phyloP scores from a whole-genome alignment of 2,329 filamentous ascomycete genomes.

The Helotiales sp. region DNA sequence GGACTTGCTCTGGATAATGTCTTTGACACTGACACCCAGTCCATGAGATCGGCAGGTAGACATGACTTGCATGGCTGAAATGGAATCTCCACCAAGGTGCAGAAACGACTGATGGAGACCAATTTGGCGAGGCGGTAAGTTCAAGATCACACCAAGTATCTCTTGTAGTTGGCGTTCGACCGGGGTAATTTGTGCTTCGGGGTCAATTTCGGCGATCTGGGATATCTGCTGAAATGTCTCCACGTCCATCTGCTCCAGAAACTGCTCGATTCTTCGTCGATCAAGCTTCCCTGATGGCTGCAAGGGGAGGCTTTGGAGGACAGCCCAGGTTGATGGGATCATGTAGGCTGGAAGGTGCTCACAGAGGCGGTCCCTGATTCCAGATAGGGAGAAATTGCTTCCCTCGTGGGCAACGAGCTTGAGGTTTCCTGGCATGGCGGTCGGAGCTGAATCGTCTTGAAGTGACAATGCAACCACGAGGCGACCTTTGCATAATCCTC shows the following conservation, averaged over 20 bases:
- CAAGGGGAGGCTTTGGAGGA: background rate
- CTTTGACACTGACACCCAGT: slow-evolving; percentile 26
- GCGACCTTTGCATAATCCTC: background rate
- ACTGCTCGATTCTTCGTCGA: background rate
- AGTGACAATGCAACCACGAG: background rate
- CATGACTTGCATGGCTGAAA: slow-evolving; percentile 34
- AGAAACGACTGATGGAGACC: slow-evolving; percentile 24
- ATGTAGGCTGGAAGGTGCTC: background rate
- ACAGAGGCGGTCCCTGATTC: background rate
- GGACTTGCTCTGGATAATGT: slow-evolving; percentile 30
- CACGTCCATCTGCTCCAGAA: background rate
- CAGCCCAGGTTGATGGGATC: background rate
- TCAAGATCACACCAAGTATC: background rate
- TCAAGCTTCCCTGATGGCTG: background rate
- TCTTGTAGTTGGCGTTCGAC: background rate
- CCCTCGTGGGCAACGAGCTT: background rate
- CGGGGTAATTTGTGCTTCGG: background rate
- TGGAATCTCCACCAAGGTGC: slow-evolving; percentile 32
- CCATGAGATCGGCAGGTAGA: slow-evolving; percentile 18
- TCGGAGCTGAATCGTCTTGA: background rate
- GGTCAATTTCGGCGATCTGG: background rate
- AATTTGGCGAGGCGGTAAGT: slow-evolving; percentile 12
- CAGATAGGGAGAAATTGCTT: background rate
- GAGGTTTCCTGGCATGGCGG: background rate
- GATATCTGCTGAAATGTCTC: background rate